Evolutionary conservation across 1,284 basidiomycete genomes (phyloP).

Genomic region (Rhodofomes roseus): DNA sequence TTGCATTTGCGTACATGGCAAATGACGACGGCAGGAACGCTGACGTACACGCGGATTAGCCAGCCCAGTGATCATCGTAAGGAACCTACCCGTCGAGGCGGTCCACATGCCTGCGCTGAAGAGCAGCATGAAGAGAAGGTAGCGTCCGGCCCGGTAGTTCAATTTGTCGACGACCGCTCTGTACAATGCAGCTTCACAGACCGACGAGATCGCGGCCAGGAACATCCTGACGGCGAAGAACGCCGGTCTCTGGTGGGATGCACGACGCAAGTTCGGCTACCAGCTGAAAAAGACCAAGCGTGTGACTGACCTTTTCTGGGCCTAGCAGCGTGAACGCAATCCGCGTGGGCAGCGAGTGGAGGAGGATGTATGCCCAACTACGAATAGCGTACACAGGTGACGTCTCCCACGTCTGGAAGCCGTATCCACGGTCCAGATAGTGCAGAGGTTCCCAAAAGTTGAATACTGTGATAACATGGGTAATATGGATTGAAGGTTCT

Average conservation of each 20-base stretch:
- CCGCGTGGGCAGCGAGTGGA: conserved; percentile 64
- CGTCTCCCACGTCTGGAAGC: conserved; percentile 98
- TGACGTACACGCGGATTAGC: conserved; percentile 25
- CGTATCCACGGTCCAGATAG: conserved; percentile 78
- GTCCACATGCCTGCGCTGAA: conserved; percentile 94
- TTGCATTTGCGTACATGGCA: conserved; percentile 86
- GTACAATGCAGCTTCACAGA: conserved; percentile 86
- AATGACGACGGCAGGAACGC: conserved; percentile 95
- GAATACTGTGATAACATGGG: conserved; percentile 60
- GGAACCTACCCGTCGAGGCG: conserved; percentile 67
- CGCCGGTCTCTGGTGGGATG: conserved; percentile 55
- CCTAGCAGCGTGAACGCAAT: conserved; percentile 23
- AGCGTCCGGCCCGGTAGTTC: conserved; percentile 88
- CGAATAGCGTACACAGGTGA: conserved; percentile 88
- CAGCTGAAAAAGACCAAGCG: not conserved
- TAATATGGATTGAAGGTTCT: not conserved
- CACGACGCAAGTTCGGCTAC: conserved; percentile 2
- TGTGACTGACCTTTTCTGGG: conserved; percentile 25
- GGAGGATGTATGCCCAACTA: conserved; percentile 89
- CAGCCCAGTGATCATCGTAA: not conserved
- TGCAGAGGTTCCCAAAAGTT: conserved; percentile 99
- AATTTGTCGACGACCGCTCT: conserved; percentile 78
- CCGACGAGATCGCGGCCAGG: conserved; percentile 71
- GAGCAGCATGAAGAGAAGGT: conserved; percentile 83
- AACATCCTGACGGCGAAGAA: conserved; percentile 89